phyloP scores from a whole-genome alignment of 768 basidiomycete species.

The Jaapia argillacea region DNA sequence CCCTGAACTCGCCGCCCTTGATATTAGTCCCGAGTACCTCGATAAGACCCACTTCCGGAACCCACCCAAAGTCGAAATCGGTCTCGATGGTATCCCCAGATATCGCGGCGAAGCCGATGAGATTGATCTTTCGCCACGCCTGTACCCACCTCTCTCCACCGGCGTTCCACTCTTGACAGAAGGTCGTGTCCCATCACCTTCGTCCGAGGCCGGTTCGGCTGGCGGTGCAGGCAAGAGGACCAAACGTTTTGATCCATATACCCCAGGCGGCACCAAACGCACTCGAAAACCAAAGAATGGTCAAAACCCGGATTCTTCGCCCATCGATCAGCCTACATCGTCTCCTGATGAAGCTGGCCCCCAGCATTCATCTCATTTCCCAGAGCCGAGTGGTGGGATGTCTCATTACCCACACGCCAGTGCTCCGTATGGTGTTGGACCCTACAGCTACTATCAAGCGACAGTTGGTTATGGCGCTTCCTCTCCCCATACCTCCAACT shows the following conservation, averaged over 20 bases:
- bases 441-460: background rate
- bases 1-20: slow-evolving; percentile 77
- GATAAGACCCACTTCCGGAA: slow-evolving; percentile 87
- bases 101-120: slow-evolving; percentile 85
- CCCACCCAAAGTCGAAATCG: slow-evolving; percentile 82
- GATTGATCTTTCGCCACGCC: slow-evolving; percentile 20
- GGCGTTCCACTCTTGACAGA: slow-evolving; percentile 11
- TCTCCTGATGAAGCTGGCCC: background rate
- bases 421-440: background rate
- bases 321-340: background rate
- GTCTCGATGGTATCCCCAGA: slow-evolving; percentile 69
- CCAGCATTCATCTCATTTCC: background rate
- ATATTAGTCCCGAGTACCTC: slow-evolving; percentile 82
- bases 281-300: background rate
- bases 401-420: too few relatives aligned
- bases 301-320: background rate
- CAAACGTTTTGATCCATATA: background rate
- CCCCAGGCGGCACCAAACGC: background rate
- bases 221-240: background rate
- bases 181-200: slow-evolving; percentile 5
- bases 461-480: background rate
- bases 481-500: background rate
- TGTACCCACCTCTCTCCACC: slow-evolving; percentile 14
- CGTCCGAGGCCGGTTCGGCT: background rate
- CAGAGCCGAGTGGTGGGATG: background rate